A percentile compares a stretch with the other conserved stretches of the same genome.
phyloP scores from a whole-genome alignment of 2,329 filamentous ascomycete species.

The Geosmithia morbida region DNA sequence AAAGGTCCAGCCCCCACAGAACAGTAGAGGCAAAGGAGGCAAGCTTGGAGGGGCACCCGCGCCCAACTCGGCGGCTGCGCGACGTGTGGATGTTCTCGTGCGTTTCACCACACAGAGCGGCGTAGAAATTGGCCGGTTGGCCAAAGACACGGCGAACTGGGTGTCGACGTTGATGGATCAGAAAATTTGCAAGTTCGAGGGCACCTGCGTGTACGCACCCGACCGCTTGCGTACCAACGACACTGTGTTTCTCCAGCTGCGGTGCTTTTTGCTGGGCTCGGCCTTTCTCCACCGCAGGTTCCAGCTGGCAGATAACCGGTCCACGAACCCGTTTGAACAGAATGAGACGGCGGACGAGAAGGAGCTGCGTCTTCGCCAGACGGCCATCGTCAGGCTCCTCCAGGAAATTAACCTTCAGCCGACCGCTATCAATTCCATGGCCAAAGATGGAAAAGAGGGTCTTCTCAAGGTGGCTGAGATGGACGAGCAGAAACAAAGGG shows the following conservation, averaged over 20 bases:
- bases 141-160: constrained; percentile 81
- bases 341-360: constrained; percentile 79
- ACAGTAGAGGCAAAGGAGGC: constrained; percentile 25
- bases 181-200: constrained; percentile 75
- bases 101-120: constrained; percentile 72
- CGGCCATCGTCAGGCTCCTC: constrained; percentile 77
- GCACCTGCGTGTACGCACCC: constrained; percentile 75
- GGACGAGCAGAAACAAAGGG: constrained; percentile 60
- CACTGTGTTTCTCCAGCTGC: constrained; percentile 81
- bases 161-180: constrained; percentile 88
- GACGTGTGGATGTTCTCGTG: constrained; percentile 73
- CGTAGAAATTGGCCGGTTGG: constrained; percentile 72
- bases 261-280: constrained; percentile 57
- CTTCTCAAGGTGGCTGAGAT: constrained; percentile 78
- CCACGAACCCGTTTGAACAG: constrained; percentile 64
- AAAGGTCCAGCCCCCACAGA: constrained; percentile 49
- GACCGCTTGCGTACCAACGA: constrained; percentile 80
- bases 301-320: constrained; percentile 52
- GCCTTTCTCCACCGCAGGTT: constrained; percentile 54
- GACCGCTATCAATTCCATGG: constrained; percentile 57
- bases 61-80: constrained; percentile 35
- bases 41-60: constrained; percentile 20
- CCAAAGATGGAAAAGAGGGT: constrained; percentile 69
- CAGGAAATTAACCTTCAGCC: constrained; percentile 78
- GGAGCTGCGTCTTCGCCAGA: constrained; percentile 67